Percentiles rank a stretch among this genome's conserved stretches.
Conservation (phyloP, 805 yeast species). For the Pichia nanzhaoensis region DNA sequence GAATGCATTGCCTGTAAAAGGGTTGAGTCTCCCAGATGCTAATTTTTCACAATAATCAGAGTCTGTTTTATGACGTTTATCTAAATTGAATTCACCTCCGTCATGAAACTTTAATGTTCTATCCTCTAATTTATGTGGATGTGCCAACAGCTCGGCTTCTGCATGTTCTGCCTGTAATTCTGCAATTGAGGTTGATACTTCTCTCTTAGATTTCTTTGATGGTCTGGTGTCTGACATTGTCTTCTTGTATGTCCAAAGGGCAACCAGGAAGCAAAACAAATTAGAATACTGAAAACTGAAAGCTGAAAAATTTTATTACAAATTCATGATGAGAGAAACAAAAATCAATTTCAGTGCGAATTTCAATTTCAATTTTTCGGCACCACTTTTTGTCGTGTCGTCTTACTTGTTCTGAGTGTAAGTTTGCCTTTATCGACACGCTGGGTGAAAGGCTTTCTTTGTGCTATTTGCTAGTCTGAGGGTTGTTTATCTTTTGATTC, state of each 20-base stretch:
- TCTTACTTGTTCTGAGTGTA: no score
- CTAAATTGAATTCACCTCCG: slow-evolving; percentile 54
- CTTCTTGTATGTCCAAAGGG: not conserved
- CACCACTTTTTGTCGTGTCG: no score
- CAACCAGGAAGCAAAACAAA: no score
- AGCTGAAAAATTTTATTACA: no score
- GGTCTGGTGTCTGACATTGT: slow-evolving; percentile 32
- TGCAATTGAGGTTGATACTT: slow-evolving; percentile 41
- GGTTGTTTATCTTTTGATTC: no score
- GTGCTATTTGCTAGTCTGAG: no score
- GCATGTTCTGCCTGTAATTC: slow-evolving; percentile 64
- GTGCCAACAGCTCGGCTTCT: slow-evolving; percentile 43
- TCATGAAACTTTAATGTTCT: slow-evolving; percentile 47
- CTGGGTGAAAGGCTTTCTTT: no score
- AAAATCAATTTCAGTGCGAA: no score
- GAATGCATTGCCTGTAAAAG: slow-evolving; percentile 68
- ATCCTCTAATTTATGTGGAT: slow-evolving; percentile 38
- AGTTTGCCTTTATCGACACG: no score
- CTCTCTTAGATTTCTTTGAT: slow-evolving; percentile 41
- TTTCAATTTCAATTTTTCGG: no score
- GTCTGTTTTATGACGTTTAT: slow-evolving; percentile 58
- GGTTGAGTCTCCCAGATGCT: slow-evolving; percentile 57
- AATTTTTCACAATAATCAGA: slow-evolving; percentile 53
- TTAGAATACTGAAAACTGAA: no score
- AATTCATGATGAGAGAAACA: no score